Base-by-base conservation (phyloP, 2,329 filamentous ascomycete genomes). In the Decorospora gaudefroyi region DNA sequence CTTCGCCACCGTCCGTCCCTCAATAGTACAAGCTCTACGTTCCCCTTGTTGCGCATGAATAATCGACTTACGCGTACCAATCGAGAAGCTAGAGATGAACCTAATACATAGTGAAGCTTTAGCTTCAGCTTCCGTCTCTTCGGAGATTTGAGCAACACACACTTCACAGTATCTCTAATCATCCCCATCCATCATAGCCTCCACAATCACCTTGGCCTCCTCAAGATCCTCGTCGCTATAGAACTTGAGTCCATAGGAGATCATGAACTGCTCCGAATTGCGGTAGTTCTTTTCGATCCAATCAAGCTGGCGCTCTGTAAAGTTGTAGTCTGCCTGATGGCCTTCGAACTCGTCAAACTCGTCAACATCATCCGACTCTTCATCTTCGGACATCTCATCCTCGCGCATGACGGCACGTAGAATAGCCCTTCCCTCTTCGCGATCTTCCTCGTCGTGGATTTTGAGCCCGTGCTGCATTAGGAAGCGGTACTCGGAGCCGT, bases 371-470 rank as follows among this genome's bases (percentile, higher is more conserved):
- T 46, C 42, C 11, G 18, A 18, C 5, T 46, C 34, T 10, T 43
- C 30, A 16, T 21, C 30, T 4, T 19, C 30, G 30, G 7, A 5
- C 17, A 5, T 18, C 21, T 13, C 30, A 11, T 28, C 17, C n/a
- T 16, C 16, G 21, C 7, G 34, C 23, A 37, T 37, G n/a, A 70
- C 29, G 8, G 35, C 46, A n/a, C 61, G 53, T 16, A 64, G 28
- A 19, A 72, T 64, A 3, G 6, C 9, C 6, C 67, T 49, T 4
- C 70, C 70, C 35, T 71, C 59, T 34, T 57, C 66, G 19, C 71
- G 69, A 40, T 74, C 64, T 30, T 72, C 65, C 3, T 72, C 67
- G 6, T 69, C 64, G 47, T 66, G 48, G 32, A 74, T 72, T 11
- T 43, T 67, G 15, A 73, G 53, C 0, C 64, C 61, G 41, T 65